Percentiles rank a stretch among this genome's conserved stretches.
phyloP scores from a whole-genome alignment of 1,139 yeast genomes.

The Sugiyamaella neomexicana region DNA sequence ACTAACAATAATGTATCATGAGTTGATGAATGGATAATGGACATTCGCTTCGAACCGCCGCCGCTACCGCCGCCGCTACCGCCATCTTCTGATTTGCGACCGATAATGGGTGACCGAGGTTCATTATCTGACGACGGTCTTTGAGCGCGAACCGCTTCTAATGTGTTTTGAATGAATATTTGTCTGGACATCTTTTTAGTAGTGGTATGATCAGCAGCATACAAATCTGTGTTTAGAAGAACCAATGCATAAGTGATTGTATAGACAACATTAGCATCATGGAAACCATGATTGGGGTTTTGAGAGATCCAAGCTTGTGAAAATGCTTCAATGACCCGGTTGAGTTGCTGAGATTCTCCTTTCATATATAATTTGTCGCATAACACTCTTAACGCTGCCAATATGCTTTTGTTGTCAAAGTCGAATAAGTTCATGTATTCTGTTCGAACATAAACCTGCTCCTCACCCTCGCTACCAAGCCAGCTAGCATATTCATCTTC shows the following conservation, averaged over 20 bases:
- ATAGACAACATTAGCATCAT: constrained; percentile 64
- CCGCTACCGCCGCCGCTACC: too few relatives aligned
- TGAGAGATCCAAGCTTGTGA: constrained; percentile 63
- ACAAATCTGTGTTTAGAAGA: constrained; percentile 54
- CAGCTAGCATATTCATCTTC: constrained; percentile 37
- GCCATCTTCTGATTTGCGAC: constrained; percentile 12
- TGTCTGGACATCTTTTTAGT: constrained; percentile 42
- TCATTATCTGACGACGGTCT: constrained; percentile 2
- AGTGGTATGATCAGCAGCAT: constrained; percentile 39
- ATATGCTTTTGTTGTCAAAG: constrained; percentile 34
- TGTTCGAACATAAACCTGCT: constrained; percentile 27
- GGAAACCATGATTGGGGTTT: constrained; percentile 49
- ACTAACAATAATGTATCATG: constrained; percentile 30
- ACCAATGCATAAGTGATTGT: constrained; percentile 71
- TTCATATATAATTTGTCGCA: constrained; percentile 68
- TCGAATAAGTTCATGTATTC: constrained; percentile 38
- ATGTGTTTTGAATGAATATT: constrained; percentile 34
- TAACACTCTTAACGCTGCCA: constrained; percentile 57
- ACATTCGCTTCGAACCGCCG: constrained; percentile 4
- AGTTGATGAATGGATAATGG: constrained; percentile 3
- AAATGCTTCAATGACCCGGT: constrained; percentile 67
- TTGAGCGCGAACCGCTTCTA: constrained; percentile 31
- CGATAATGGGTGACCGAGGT: constrained; percentile 8
- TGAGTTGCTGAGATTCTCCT: constrained; percentile 83
- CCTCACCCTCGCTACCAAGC: constrained; percentile 35